A percentile compares a stretch with the other conserved stretches of the same genome.
phyloP scores from a whole-genome alignment of 108 stramenopile species.

The Skeletonema potamos region DNA sequence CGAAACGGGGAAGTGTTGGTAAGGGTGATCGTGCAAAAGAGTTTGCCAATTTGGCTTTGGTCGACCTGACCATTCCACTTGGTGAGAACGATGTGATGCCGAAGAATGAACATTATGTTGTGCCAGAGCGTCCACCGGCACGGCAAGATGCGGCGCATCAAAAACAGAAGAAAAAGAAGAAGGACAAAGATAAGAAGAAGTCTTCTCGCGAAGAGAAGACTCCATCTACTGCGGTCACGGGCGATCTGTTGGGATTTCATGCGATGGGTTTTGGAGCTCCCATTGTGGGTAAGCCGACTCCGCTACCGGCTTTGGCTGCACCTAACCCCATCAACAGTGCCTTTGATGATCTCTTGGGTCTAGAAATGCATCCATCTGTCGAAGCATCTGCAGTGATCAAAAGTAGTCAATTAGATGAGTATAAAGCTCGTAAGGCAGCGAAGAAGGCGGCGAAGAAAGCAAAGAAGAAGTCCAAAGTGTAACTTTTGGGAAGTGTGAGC shows the following conservation, averaged over 20 bases:
- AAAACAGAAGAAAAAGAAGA: conserved; percentile 53
- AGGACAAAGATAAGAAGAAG: conserved; percentile 61
- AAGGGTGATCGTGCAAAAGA: conserved; percentile 40
- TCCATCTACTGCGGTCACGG: conserved; percentile 1
- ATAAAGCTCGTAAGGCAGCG: neutral
- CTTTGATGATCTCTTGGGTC: conserved; percentile 78
- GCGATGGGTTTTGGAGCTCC: conserved; percentile 45
- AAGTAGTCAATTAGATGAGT: neutral
- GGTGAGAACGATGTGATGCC: conserved; percentile 87
- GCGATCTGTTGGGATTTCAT: conserved; percentile 51
- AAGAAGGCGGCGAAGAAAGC: neutral
- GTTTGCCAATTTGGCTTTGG: conserved; percentile 67
- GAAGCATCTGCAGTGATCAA: neutral
- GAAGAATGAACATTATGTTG: conserved; percentile 63
- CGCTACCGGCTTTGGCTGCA: neutral
- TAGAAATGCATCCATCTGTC: conserved; percentile 30
- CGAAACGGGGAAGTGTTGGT: conserved; percentile 15
- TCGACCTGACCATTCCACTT: conserved; percentile 85
- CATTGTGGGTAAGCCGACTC: neutral
- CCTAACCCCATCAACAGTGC: conserved; percentile 56
- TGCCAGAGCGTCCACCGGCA: conserved; percentile 43
- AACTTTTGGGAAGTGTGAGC: neutral
- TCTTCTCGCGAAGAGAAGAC: conserved; percentile 27
- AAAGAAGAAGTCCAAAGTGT: neutral
- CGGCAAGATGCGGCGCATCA: neutral